These are phyloP conservation scores for Phaeosphaeria sp. DNA, from an alignment of 2,329 filamentous ascomycete genomes.

Conservation along the genomic window DNA sequence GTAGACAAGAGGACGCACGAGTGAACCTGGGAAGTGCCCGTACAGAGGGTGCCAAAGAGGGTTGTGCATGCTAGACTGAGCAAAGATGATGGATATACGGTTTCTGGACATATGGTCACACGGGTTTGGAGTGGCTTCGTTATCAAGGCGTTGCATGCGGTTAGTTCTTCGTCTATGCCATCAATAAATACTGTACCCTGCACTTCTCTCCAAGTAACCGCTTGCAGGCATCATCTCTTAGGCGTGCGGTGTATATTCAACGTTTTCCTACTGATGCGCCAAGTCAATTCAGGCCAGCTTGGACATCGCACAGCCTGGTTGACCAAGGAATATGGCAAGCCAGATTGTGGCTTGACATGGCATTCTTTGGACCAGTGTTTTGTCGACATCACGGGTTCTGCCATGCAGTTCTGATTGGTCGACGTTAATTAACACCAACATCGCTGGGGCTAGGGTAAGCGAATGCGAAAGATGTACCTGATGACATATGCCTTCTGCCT, in stretches of 20 bases:
- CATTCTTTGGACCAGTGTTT: neutral
- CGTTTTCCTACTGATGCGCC: neutral
- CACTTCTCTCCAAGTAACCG: neutral
- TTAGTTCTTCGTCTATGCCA: conserved; percentile 8
- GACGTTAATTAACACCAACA: neutral
- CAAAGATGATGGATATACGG: neutral
- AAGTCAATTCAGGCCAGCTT: neutral
- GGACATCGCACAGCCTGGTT: neutral
- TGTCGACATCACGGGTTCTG: conserved; percentile 3
- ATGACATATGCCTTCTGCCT: neutral
- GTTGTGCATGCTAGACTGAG: conserved; percentile 78
- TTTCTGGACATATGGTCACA: neutral
- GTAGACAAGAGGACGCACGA: conserved; percentile 67
- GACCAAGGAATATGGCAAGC: neutral
- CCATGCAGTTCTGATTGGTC: conserved; percentile 1
- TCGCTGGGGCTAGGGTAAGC: conserved; percentile 3
- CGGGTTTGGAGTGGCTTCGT: conserved; percentile 1
- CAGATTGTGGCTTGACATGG: neutral
- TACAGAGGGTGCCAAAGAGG: conserved; percentile 80
- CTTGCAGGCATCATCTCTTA: neutral
- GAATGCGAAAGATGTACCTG: neutral
- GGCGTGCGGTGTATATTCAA: too few species aligned
- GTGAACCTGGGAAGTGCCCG: conserved; percentile 81
- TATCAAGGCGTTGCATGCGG: conserved; percentile 4
- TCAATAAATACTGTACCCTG: neutral